Evolutionary conservation across 2,329 filamentous ascomycete species (phyloP), one percentile per base, ranked within the genome.

Genomic region (Claviceps paspali): DNA sequence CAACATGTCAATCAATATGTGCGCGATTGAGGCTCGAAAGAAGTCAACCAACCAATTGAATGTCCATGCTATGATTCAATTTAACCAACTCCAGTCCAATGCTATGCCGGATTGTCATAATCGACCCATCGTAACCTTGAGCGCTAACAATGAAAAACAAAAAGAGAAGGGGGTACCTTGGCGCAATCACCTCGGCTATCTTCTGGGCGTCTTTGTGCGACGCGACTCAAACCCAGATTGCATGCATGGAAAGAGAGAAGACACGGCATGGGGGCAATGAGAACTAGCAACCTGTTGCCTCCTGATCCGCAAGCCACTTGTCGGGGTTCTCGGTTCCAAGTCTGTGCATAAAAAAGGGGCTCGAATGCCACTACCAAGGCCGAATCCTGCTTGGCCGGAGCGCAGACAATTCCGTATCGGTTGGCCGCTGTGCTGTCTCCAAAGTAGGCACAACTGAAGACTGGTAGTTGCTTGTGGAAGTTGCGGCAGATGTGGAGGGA

Each of bases 291-390:
- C 1, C n/a, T 5, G 10, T 15, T 21, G 29, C 6, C 15, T 19
- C 15, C 9, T 11, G 8, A 17, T 19, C 9, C 14, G 21, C 21
- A 8, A 33, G 31, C 21, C 18, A n/a, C n/a, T n/a, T n/a, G n/a
- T n/a, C n/a, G n/a, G n/a, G n/a, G n/a, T n/a, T n/a, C n/a, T n/a
- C n/a, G n/a, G n/a, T n/a, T n/a, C n/a, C n/a, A n/a, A 11, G 22
- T 12, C 18, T 22, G 11, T 21, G 29, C 6, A 17, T 31, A 10
- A 26, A 3, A 10, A 17, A 33, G 10, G 22, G 11, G 6, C 2
- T 24, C 22, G 14, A 7, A 21, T 21, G 26, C 32, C 19, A 30
- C 22, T 27, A 39, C 40, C 40, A 42, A n/a, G 40, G 40, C 9
- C 40, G 33, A 21, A 30, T 39, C 17, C 40, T 42, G 17, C 29